phyloP scores from a whole-genome alignment of 176 grass and related monocot species.

The Oryza nivara region DNA sequence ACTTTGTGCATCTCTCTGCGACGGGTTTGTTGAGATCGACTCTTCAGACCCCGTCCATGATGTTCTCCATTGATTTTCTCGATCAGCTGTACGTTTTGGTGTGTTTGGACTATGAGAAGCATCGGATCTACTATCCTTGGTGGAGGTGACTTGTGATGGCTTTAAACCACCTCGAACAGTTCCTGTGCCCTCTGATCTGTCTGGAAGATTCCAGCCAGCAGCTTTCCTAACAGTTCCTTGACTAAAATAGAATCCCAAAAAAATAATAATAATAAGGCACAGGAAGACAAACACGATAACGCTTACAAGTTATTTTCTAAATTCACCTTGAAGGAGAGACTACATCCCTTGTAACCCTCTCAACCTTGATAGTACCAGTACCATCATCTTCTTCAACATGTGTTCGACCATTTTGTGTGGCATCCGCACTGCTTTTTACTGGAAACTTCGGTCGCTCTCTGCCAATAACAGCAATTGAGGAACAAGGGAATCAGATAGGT shows the following conservation, averaged over 20 bases:
- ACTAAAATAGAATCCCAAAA: constrained; percentile 41
- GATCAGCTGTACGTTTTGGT: constrained; percentile 49
- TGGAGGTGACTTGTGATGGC: constrained; percentile 51
- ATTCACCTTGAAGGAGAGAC: constrained; percentile 55
- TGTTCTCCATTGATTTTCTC: constrained; percentile 60
- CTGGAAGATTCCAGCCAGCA: constrained; percentile 53
- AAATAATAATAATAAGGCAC: constrained; percentile 30
- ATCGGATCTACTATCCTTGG: constrained; percentile 68
- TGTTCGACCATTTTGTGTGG: constrained; percentile 47
- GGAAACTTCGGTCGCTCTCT: constrained; percentile 88
- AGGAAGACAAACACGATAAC: constrained; percentile 15
- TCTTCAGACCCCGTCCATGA: constrained; percentile 61
- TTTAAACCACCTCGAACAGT: constrained; percentile 67
- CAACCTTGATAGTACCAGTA: constrained; percentile 73
- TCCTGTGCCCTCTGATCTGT: constrained; percentile 69
- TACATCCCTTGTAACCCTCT: constrained; percentile 58
- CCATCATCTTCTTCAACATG: constrained; percentile 59
- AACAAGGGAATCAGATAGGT: constrained; percentile 28
- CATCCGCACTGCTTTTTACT: constrained; percentile 56
- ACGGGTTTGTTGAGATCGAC: constrained; percentile 42
- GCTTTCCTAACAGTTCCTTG: constrained; percentile 59
- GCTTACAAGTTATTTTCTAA: constrained; percentile 23
- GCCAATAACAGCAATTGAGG: constrained; percentile 42
- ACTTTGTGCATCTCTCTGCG: constrained; percentile 49
- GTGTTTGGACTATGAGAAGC: constrained; percentile 51